A percentile compares a stretch with the other conserved stretches of the same genome.
Evolutionary conservation across 2,329 filamentous ascomycete species (phyloP).

Genomic region (Aspergillus fumigatiaffinis): DNA sequence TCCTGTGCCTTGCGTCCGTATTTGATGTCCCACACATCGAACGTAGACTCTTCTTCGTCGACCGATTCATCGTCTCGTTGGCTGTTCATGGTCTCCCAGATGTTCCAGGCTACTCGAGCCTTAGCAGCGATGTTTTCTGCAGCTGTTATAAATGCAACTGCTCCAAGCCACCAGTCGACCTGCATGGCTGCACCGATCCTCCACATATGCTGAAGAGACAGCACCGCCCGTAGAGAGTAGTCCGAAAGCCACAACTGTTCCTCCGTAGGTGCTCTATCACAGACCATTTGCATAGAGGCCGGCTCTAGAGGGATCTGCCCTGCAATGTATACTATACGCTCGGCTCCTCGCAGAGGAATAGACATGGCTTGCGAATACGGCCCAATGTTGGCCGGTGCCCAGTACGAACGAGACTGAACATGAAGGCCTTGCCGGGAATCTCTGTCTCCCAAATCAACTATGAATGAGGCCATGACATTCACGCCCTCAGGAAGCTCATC

Average conservation of each 20-base stretch:
- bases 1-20: conserved; percentile 52
- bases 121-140: conserved; percentile 28
- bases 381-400: conserved; percentile 96
- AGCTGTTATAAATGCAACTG: conserved; percentile 67
- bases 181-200: conserved; percentile 70
- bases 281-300: conserved; percentile 61
- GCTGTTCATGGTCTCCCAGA: conserved; percentile 45
- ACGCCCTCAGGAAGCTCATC: conserved; percentile 57
- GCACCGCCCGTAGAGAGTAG: conserved; percentile 57
- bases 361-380: conserved; percentile 88
- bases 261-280: conserved; percentile 18
- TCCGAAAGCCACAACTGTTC: conserved; percentile 25
- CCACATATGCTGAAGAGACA: conserved; percentile 87
- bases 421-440: conserved; percentile 59
- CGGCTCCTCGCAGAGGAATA: conserved; percentile 22
- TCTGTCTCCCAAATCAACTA: conserved; percentile 38
- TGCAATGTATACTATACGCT: conserved; percentile 62
- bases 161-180: conserved; percentile 70
- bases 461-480: conserved; percentile 58
- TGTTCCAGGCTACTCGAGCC: conserved; percentile 36
- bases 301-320: conserved; percentile 90
- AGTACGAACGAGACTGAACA: conserved; percentile 91
- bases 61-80: conserved; percentile 27
- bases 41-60: conserved; percentile 44
- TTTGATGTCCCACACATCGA: conserved; percentile 50